These are phyloP conservation scores for Anacardium occidentale DNA, from an alignment of 345 rosid genomes.

Conservation along the genomic window DNA sequence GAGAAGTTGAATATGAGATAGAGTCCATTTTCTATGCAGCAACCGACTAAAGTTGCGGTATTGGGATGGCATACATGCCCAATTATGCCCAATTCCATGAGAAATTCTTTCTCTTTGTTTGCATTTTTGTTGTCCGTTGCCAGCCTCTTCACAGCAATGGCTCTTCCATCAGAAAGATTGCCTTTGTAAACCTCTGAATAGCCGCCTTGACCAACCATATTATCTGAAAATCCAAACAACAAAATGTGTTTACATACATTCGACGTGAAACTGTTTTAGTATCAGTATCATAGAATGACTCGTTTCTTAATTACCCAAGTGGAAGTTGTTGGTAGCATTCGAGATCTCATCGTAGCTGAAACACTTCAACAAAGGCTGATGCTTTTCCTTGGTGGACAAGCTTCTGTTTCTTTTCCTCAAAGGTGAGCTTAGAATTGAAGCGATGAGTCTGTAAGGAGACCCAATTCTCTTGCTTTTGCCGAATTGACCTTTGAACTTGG, in stretches of 20 bases:
- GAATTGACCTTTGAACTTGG: constrained; percentile 30
- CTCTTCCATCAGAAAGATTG: constrained; percentile 64
- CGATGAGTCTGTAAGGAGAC: constrained; percentile 49
- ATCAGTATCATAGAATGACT: background rate
- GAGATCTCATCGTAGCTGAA: constrained; percentile 74
- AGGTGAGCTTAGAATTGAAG: constrained; percentile 55
- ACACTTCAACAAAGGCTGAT: constrained; percentile 56
- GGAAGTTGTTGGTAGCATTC: constrained; percentile 65
- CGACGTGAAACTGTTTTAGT: background rate
- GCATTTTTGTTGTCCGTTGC: constrained; percentile 72
- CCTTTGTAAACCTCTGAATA: constrained; percentile 93
- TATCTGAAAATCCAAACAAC: constrained; percentile 41
- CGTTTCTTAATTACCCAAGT: constrained; percentile 42
- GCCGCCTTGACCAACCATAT: constrained; percentile 78
- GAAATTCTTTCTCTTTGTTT: constrained; percentile 81
- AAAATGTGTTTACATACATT: too few species aligned
- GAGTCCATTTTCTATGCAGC: constrained; percentile 85
- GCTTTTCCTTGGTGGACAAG: constrained; percentile 33
- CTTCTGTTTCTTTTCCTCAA: constrained; percentile 42
- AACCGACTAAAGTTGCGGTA: constrained; percentile 75
- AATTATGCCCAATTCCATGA: constrained; percentile 74
- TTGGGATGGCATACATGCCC: constrained; percentile 87
- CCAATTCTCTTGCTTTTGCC: constrained; percentile 28
- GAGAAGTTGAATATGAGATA: constrained; percentile 77
- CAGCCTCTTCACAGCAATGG: constrained; percentile 80